Conservation (phyloP, 495 filamentous ascomycete species). For the Mytilinidion resinicola region DNA sequence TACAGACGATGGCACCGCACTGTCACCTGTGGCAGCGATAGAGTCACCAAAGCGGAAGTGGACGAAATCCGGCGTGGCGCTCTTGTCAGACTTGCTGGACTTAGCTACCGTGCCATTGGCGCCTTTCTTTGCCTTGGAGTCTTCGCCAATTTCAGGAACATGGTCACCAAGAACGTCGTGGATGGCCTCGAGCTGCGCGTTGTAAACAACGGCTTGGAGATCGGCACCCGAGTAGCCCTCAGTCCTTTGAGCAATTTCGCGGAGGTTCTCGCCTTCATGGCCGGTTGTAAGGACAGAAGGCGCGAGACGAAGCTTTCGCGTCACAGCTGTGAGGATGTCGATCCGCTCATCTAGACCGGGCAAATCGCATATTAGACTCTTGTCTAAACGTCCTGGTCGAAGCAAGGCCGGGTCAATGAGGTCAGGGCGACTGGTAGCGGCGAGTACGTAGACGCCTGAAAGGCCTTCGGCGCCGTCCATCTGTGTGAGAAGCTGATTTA, state of each 20-base stretch:
- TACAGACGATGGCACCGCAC: slow-evolving; percentile 2
- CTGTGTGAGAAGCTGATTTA: slow-evolving; percentile 95
- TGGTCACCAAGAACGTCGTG: slow-evolving; percentile 77
- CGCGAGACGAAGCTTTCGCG: slow-evolving; percentile 66
- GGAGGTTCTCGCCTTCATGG: slow-evolving; percentile 43
- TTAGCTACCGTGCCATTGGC: slow-evolving; percentile 19
- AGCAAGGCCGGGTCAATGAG: slow-evolving; percentile 90
- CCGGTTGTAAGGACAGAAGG: slow-evolving; percentile 49
- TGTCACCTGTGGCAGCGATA: background rate
- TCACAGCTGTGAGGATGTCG: slow-evolving; percentile 80
- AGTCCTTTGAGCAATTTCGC: slow-evolving; percentile 66
- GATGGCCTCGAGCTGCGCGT: slow-evolving; percentile 94
- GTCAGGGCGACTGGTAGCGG: slow-evolving; percentile 85
- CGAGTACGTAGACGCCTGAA: slow-evolving; percentile 90
- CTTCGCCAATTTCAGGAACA: slow-evolving; percentile 33
- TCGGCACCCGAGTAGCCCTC: slow-evolving; percentile 95
- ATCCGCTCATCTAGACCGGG: slow-evolving; percentile 69
- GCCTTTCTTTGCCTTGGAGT: slow-evolving; percentile 24
- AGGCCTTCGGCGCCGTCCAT: slow-evolving; percentile 98
- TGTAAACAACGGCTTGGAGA: slow-evolving; percentile 89
- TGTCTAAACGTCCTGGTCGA: slow-evolving; percentile 84
- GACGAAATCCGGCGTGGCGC: slow-evolving; percentile 53
- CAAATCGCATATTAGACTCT: slow-evolving; percentile 83
- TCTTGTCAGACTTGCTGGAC: slow-evolving; percentile 25
- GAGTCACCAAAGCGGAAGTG: slow-evolving; percentile 73